Conservation (phyloP, 2,329 filamentous ascomycete genomes). For the Thermoascus crustaceus region DNA sequence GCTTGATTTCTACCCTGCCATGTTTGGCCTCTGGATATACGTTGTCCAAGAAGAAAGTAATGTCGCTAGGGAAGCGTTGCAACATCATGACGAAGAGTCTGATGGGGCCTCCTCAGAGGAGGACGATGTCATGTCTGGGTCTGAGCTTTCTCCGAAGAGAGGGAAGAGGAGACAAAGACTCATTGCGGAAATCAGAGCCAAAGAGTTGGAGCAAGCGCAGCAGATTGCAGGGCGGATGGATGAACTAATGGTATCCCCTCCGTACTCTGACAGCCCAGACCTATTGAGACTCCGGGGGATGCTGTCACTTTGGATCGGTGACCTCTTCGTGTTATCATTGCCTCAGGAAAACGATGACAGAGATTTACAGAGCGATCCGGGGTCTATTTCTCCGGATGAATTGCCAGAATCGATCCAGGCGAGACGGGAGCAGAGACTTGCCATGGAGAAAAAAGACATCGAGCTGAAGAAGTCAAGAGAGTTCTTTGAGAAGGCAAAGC, state of each 20-base stretch:
- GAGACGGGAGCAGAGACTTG: constrained; percentile 24
- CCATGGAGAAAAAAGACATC: constrained; percentile 23
- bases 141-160: constrained; percentile 14
- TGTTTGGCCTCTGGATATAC: constrained; percentile 76
- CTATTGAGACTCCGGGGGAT: constrained; percentile 66
- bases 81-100: constrained; percentile 14
- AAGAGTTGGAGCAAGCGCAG: constrained; percentile 52
- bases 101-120: constrained; percentile 24
- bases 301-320: constrained; percentile 65
- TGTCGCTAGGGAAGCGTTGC: constrained; percentile 32
- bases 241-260: constrained; percentile 57
- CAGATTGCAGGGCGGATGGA: constrained; percentile 64
- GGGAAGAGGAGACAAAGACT: constrained; percentile 27
- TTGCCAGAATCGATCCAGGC: constrained; percentile 20
- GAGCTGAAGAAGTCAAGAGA: constrained; percentile 26
- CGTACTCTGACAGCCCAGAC: constrained; percentile 59
- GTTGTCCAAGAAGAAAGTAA: constrained; percentile 56
- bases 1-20: constrained; percentile 69
- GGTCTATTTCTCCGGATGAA: constrained; percentile 14
- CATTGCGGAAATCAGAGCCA: constrained; percentile 33
- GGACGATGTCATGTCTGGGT: constrained; percentile 19
- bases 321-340: constrained; percentile 45
- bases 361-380: constrained; percentile 8
- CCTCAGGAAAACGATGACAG: constrained; percentile 13
- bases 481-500: constrained; percentile 27